Conservation (phyloP, 2,329 filamentous ascomycete genomes). For the Ceratocystis papillata region DNA sequence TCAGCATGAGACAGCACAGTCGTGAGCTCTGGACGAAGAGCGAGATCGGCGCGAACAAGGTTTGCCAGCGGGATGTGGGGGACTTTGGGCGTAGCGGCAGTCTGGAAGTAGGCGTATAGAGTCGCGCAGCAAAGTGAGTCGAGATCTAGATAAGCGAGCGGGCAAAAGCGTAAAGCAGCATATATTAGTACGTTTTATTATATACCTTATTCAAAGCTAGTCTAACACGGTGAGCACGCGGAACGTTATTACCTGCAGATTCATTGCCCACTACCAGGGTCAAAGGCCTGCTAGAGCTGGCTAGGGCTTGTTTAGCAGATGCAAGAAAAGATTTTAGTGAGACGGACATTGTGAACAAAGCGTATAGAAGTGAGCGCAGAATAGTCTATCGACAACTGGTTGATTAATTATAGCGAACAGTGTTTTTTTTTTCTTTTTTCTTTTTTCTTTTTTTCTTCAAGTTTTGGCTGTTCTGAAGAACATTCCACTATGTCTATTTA, state of each 20-base stretch:
- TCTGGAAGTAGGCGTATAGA: constrained; percentile 62
- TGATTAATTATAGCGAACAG: too few relatives aligned
- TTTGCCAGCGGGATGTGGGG: constrained; percentile 65
- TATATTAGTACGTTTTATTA: too few relatives aligned
- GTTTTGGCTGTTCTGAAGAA: too few relatives aligned
- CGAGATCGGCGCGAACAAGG: constrained; percentile 55
- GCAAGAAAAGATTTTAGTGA: constrained; percentile 44
- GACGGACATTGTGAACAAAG: not conserved
- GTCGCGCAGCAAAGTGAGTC: constrained; percentile 69
- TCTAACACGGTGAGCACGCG: too few relatives aligned
- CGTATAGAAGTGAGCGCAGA: not conserved
- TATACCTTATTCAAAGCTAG: too few relatives aligned
- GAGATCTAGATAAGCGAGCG: constrained; percentile 47
- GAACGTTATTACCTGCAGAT: constrained; percentile 44
- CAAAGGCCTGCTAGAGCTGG: constrained; percentile 35
- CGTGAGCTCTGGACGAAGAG: constrained; percentile 60
- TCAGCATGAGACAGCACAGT: constrained; percentile 53
- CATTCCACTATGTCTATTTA: too few relatives aligned
- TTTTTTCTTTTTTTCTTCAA: too few relatives aligned
- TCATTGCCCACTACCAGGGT: constrained; percentile 58
- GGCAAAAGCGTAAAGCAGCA: not conserved
- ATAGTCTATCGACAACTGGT: too few relatives aligned
- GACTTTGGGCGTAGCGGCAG: constrained; percentile 42
- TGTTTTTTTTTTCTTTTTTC: too few relatives aligned
- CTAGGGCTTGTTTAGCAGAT: constrained; percentile 39